Conservation (phyloP, 106 monocot genomes). For the Allium sativum region DNA sequence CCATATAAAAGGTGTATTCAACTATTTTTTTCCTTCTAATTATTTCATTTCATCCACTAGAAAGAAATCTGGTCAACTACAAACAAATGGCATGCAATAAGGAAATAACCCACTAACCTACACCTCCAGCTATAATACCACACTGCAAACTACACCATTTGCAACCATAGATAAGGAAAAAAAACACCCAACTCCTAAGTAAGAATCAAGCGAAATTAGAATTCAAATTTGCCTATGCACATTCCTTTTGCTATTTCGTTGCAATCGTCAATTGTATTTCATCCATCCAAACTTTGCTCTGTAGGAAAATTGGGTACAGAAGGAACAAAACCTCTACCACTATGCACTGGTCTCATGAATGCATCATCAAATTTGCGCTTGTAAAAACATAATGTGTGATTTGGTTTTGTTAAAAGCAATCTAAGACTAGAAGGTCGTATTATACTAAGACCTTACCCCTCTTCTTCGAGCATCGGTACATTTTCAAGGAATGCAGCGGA, state of each 20-base stretch:
- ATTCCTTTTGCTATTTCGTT: neutral
- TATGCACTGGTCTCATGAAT: constrained; percentile 75
- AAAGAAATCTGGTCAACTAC: too few relatives aligned
- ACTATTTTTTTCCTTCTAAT: too few relatives aligned
- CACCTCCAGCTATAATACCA: too few relatives aligned
- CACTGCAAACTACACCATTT: constrained; percentile 14
- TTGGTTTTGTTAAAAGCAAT: constrained; percentile 69
- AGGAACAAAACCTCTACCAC: constrained; percentile 78
- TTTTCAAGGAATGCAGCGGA: constrained; percentile 38
- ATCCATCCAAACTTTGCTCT: constrained; percentile 38
- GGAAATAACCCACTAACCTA: too few relatives aligned
- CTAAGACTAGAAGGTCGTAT: constrained; percentile 52
- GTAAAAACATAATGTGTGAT: constrained; percentile 60
- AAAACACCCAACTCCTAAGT: neutral
- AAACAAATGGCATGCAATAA: too few relatives aligned
- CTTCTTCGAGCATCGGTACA: constrained; percentile 35
- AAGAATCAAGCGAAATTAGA: neutral
- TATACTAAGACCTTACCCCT: constrained; percentile 2
- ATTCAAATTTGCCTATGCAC: neutral
- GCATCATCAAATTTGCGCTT: constrained; percentile 88
- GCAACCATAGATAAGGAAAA: neutral
- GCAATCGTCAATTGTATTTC: neutral
- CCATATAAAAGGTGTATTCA: too few relatives aligned
- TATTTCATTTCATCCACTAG: too few relatives aligned
- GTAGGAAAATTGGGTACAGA: constrained; percentile 72